Evolutionary conservation across 2,329 filamentous ascomycete species (phyloP).

Genomic region (Talaromyces rugulosus): DNA sequence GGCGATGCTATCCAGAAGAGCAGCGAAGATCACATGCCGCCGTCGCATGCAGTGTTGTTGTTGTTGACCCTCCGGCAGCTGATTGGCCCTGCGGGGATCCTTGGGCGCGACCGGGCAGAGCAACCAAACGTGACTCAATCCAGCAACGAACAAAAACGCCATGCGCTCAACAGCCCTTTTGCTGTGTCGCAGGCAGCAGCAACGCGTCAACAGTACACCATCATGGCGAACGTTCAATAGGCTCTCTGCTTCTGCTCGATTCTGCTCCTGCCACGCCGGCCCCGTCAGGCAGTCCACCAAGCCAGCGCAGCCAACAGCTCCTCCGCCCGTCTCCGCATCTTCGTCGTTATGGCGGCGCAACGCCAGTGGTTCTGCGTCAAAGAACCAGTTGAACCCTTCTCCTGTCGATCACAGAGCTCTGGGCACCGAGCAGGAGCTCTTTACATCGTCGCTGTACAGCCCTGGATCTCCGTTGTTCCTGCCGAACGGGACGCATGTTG

Average conservation of each 20-base stretch:
- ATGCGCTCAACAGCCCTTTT: slow-evolving; percentile 7
- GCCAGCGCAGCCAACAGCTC: background rate
- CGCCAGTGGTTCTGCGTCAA: slow-evolving; percentile 8
- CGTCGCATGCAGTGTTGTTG: background rate
- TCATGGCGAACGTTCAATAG: background rate
- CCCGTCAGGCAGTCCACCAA: background rate
- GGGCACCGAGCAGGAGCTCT: slow-evolving; percentile 63
- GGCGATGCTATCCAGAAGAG: background rate
- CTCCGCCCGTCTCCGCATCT: slow-evolving; percentile 19
- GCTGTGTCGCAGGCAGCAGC: slow-evolving; percentile 9
- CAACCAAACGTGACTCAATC: background rate
- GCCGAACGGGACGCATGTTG: slow-evolving; percentile 74
- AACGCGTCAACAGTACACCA: background rate
- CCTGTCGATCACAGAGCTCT: slow-evolving; percentile 49
- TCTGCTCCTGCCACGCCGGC: slow-evolving; percentile 7
- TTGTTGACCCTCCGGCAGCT: background rate
- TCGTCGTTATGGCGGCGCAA: slow-evolving; percentile 12
- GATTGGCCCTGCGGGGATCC: background rate
- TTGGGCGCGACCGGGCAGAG: background rate
- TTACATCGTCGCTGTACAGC: slow-evolving; percentile 73
- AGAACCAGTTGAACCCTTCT: slow-evolving; percentile 30
- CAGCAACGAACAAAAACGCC: background rate
- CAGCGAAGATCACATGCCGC: background rate
- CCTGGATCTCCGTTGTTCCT: slow-evolving; percentile 82
- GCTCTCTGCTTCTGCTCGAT: background rate